Conservation (phyloP, 306 rosid genomes). For the Malus fusca region DNA sequence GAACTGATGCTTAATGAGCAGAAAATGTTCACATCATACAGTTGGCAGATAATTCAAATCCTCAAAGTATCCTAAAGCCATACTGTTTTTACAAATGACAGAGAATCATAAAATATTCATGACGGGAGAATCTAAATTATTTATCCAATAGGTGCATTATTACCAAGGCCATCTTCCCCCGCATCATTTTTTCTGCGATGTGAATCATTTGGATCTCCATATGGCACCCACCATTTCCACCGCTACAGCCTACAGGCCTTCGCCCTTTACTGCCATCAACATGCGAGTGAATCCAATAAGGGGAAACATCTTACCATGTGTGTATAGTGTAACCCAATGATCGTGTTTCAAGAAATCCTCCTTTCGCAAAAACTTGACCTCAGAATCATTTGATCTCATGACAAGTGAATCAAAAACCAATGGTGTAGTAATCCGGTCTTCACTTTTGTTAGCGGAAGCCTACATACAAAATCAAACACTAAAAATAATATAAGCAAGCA, state of each 20-base stretch:
- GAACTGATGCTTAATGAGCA: no score
- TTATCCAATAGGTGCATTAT: constrained; percentile 32
- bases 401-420: neutral
- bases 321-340: constrained; percentile 69
- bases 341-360: constrained; percentile 78
- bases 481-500: neutral
- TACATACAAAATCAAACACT: no score
- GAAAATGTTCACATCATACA: no score
- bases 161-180: constrained; percentile 87
- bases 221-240: constrained; percentile 87
- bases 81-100: no score
- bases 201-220: constrained; percentile 87
- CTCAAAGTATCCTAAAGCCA: no score
- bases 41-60: no score
- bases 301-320: constrained; percentile 60
- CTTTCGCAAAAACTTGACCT: constrained; percentile 74
- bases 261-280: constrained; percentile 80
- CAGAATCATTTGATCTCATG: constrained; percentile 26
- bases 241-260: constrained; percentile 15
- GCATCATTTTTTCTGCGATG: constrained; percentile 88
- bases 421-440: no score
- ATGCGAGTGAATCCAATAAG: constrained; percentile 74
- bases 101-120: no score
- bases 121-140: no score
- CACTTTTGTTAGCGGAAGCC: no score